Conservation (phyloP, 2,329 filamentous ascomycete genomes). For the Trichophyton simii region DNA sequence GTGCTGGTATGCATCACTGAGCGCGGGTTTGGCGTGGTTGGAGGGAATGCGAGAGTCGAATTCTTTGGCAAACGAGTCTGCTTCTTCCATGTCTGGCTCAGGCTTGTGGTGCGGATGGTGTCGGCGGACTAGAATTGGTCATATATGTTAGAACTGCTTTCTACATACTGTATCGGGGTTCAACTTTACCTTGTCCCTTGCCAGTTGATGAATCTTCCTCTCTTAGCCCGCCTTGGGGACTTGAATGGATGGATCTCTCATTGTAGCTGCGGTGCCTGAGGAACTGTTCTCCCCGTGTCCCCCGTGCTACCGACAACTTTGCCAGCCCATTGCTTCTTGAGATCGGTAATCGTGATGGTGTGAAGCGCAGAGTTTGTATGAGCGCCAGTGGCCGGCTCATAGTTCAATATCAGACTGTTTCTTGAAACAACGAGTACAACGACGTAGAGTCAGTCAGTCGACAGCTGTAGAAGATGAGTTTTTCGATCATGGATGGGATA, state of each 20-base stretch:
- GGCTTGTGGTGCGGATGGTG: slow-evolving; percentile 7
- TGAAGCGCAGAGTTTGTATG: background rate
- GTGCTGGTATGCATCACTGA: slow-evolving; percentile 14
- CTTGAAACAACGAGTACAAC: background rate
- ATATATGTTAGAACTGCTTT: no score
- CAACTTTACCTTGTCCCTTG: background rate
- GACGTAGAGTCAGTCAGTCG: background rate
- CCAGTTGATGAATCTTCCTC: background rate
- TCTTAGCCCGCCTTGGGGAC: background rate
- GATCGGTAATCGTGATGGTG: background rate
- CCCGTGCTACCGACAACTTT: background rate
- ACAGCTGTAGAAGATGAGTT: background rate
- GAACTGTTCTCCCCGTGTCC: no score
- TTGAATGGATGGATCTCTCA: background rate
- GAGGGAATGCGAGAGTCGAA: slow-evolving; percentile 13
- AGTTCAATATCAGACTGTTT: background rate
- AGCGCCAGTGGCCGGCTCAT: background rate
- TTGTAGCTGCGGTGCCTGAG: no score
- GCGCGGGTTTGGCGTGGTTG: slow-evolving; percentile 13
- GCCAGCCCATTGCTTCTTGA: background rate
- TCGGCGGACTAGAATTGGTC: background rate
- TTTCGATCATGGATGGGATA: background rate
- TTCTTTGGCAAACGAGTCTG: slow-evolving; percentile 11
- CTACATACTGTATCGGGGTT: background rate
- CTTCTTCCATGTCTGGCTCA: slow-evolving; percentile 9